Evolutionary conservation across 768 basidiomycete genomes (phyloP).

Genomic region (Filobasidium wieringae): DNA sequence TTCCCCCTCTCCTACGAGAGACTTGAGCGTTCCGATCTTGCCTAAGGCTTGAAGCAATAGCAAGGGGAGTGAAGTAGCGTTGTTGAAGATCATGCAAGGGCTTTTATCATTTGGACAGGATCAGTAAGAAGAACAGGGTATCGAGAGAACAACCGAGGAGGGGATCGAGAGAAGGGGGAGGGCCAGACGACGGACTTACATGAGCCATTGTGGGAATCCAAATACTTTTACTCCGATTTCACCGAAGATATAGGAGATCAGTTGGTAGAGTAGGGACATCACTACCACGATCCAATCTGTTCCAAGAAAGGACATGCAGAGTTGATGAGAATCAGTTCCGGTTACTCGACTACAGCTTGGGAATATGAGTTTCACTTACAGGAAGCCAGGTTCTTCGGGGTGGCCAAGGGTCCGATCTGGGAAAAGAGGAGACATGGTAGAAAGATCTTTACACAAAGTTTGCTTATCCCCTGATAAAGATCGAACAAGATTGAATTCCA

Average conservation of each 20-base stretch:
- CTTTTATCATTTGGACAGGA: conserved; percentile 9
- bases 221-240: conserved; percentile 16
- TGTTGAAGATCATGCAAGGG: conserved; percentile 37
- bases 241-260: conserved; percentile 28
- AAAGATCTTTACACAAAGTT: conserved; percentile 31
- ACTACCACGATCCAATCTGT: conserved; percentile 33
- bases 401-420: conserved; percentile 36
- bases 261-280: conserved; percentile 30
- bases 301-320: background rate
- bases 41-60: conserved; percentile 30
- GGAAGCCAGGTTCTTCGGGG: conserved; percentile 25
- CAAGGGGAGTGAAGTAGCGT: conserved; percentile 33
- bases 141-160: background rate
- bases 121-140: too few relatives aligned
- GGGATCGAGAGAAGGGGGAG: background rate
- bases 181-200: conserved; percentile 16
- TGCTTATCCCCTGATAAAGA: background rate
- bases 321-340: too few relatives aligned
- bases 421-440: conserved; percentile 35
- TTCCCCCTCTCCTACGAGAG: conserved; percentile 20
- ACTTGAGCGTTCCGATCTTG: conserved; percentile 27
- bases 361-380: conserved; percentile 21
- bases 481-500: background rate
- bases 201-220: conserved; percentile 26
- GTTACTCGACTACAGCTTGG: background rate